Evolutionary conservation across 129 eudicot genomes (phyloP).

Genomic region (carrot (Daucus carota)): DH1_v3.0 NC_030382.2:33680001-33680500

Average conservation of each 20-base stretch:
- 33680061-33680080: background rate
- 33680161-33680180: too few relatives aligned
- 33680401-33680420: too few relatives aligned
- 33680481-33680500: too few relatives aligned
- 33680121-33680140: background rate
- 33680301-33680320: constrained; percentile 3
- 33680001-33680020: background rate
- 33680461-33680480: too few relatives aligned
- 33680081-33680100: background rate
- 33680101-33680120: too few relatives aligned
- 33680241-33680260: background rate
- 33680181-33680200: too few relatives aligned
- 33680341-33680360: background rate
- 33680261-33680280: background rate
- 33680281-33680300: background rate
- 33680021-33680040: too few relatives aligned
- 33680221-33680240: background rate
- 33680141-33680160: too few relatives aligned
- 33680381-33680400: background rate
- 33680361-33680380: background rate
- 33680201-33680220: too few relatives aligned
- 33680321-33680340: background rate
- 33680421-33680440: too few relatives aligned
- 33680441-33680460: too few relatives aligned
- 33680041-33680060: too few relatives aligned